A percentile compares a stretch with the other conserved stretches of the same genome.
Evolutionary conservation across 2,329 filamentous ascomycete genomes (phyloP).

Genomic region (Beauveria brongniartii): DNA sequence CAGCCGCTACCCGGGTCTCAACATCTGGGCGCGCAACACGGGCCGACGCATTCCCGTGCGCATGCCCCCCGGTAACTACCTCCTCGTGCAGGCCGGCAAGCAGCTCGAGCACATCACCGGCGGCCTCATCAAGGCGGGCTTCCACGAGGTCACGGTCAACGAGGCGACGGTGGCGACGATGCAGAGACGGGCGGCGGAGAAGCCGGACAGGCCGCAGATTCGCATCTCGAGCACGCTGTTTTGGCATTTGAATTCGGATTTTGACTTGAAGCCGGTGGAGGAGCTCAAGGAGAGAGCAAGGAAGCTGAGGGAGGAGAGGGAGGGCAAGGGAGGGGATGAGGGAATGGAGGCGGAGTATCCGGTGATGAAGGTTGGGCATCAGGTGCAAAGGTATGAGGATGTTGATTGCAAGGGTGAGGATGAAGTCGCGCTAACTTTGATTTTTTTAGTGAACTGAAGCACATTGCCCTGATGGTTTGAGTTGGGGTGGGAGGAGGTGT

Average conservation of each 20-base stretch:
- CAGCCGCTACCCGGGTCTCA: slow-evolving; percentile 51
- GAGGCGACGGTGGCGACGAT: slow-evolving; percentile 41
- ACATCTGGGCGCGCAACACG: slow-evolving; percentile 58
- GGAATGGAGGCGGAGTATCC: slow-evolving; percentile 40
- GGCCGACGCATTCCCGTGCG: slow-evolving; percentile 49
- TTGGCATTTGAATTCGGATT: slow-evolving; percentile 52
- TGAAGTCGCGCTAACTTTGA: neutral
- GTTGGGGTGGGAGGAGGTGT: neutral
- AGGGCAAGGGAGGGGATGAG: slow-evolving; percentile 43
- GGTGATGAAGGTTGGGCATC: slow-evolving; percentile 50
- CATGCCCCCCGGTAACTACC: slow-evolving; percentile 49
- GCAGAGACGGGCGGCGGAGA: slow-evolving; percentile 30
- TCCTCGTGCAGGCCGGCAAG: slow-evolving; percentile 55
- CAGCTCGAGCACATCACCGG: slow-evolving; percentile 55
- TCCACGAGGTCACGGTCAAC: slow-evolving; percentile 54
- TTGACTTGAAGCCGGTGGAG: slow-evolving; percentile 44
- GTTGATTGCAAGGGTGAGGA: neutral
- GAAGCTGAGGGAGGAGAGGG: slow-evolving; percentile 37
- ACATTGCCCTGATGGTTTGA: slow-evolving; percentile 42
- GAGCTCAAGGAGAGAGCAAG: slow-evolving; percentile 36
- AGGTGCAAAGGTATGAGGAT: slow-evolving; percentile 42
- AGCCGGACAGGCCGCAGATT: slow-evolving; percentile 42
- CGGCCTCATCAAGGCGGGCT: slow-evolving; percentile 53
- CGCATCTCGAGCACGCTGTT: slow-evolving; percentile 55
- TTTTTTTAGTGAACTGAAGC: slow-evolving; percentile 39